Conservation (phyloP, 352 stramenopile genomes). For the Phytopythium litorale region DNA sequence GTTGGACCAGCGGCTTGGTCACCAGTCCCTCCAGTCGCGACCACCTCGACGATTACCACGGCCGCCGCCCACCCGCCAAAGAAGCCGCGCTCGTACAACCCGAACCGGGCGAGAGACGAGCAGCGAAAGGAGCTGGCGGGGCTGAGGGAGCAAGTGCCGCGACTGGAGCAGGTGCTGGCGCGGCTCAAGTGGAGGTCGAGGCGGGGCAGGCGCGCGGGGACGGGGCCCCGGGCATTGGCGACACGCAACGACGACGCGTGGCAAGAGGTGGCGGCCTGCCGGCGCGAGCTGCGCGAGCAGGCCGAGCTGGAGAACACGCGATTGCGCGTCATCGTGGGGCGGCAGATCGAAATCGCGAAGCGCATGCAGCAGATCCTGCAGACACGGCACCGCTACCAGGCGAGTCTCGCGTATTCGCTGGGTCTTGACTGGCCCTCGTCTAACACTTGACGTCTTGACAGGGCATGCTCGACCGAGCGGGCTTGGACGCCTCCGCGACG, state of each 20-base stretch:
- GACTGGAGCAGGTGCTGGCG: conserved; percentile 6
- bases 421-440: not conserved
- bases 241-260: conserved; percentile 18
- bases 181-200: conserved; percentile 10
- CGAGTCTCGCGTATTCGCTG: not conserved
- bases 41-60: not conserved
- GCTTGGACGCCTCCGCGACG: conserved; percentile 24
- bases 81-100: conserved; percentile 7
- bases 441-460: conserved; percentile 7
- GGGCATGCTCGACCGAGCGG: conserved; percentile 14
- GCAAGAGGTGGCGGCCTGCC: conserved; percentile 32
- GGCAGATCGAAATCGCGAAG: conserved; percentile 56
- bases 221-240: conserved; percentile 24
- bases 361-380: conserved; percentile 40
- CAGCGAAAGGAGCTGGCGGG: conserved; percentile 6
- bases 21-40: not conserved
- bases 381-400: conserved; percentile 12
- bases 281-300: conserved; percentile 36
- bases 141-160: conserved; percentile 5
- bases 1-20: not conserved
- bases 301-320: conserved; percentile 50
- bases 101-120: conserved; percentile 7
- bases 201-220: conserved; percentile 22
- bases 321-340: conserved; percentile 41
- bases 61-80: not conserved